These are phyloP conservation scores for Kluyveromyces nonfermentans DNA, from an alignment of 805 yeast genomes.

Conservation along the genomic window DNA sequence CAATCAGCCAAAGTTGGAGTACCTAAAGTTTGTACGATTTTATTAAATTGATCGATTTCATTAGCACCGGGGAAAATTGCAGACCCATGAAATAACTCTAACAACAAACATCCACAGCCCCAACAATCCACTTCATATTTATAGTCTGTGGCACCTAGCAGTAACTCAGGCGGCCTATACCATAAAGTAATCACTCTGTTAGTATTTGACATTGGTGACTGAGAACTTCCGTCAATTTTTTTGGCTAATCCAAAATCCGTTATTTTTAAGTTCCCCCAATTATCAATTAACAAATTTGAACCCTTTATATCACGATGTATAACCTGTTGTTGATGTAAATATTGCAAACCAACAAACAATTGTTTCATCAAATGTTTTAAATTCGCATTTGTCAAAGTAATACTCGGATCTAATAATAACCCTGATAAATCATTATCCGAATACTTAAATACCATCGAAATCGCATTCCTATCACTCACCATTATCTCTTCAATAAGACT, in stretches of 20 bases:
- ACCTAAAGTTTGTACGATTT: constrained; percentile 79
- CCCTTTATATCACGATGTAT: constrained; percentile 80
- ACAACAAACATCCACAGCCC: constrained; percentile 90
- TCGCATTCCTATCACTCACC: constrained; percentile 55
- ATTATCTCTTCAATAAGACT: constrained; percentile 82
- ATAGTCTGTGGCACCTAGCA: constrained; percentile 84
- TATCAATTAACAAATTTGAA: constrained; percentile 61
- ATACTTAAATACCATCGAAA: constrained; percentile 88
- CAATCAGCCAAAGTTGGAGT: constrained; percentile 65
- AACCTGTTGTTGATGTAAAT: constrained; percentile 57
- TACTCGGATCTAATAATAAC: constrained; percentile 63
- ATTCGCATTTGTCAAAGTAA: constrained; percentile 52
- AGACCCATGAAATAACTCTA: constrained; percentile 64
- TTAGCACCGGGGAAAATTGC: constrained; percentile 85
- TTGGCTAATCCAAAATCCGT: constrained; percentile 82
- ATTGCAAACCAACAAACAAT: constrained; percentile 56
- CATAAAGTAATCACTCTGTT: constrained; percentile 92
- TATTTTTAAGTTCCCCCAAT: constrained; percentile 53
- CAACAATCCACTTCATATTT: constrained; percentile 89
- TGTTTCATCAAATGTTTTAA: constrained; percentile 60
- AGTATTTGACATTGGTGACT: constrained; percentile 67
- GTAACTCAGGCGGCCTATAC: constrained; percentile 94
- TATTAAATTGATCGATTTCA: constrained; percentile 73
- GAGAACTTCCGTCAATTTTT: constrained; percentile 43
- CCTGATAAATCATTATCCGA: constrained; percentile 93